phyloP scores from a whole-genome alignment of 2,329 filamentous ascomycete genomes.

The Daldinia sp. region DNA sequence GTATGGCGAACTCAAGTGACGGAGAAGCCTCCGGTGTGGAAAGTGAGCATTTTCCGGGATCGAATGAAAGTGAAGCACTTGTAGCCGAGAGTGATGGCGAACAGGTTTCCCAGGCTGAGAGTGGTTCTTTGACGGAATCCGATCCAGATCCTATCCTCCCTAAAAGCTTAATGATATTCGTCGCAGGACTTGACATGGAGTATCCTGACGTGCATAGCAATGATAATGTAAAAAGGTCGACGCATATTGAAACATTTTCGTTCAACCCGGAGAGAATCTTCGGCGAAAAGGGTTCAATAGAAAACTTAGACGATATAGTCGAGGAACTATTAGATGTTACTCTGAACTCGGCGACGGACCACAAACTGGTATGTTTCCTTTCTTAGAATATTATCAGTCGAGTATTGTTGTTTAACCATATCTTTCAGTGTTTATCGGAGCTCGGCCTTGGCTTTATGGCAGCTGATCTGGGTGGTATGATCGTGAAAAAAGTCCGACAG shows the following conservation, averaged over 20 bases:
- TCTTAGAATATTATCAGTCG: not conserved
- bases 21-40: not conserved
- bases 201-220: slow-evolving; percentile 11
- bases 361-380: slow-evolving; percentile 9
- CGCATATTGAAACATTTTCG: slow-evolving; percentile 2
- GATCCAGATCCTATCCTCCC: slow-evolving; percentile 7
- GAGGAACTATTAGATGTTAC: slow-evolving; percentile 16
- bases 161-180: slow-evolving; percentile 24
- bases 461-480: slow-evolving; percentile 19
- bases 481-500: slow-evolving; percentile 21
- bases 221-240: not conserved
- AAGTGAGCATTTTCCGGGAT: not conserved
- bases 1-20: slow-evolving; percentile 11
- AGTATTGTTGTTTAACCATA: slow-evolving; percentile 2
- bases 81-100: slow-evolving; percentile 10
- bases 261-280: slow-evolving; percentile 13
- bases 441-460: slow-evolving; percentile 17
- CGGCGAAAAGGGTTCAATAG: slow-evolving; percentile 23
- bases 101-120: slow-evolving; percentile 8
- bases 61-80: slow-evolving; percentile 2
- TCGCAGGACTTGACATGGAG: slow-evolving; percentile 20
- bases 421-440: slow-evolving; percentile 6
- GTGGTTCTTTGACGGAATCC: slow-evolving; percentile 5
- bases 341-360: not conserved
- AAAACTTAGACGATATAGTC: slow-evolving; percentile 17